Evolutionary conservation across 2,329 filamentous ascomycete species (phyloP), one percentile per base, ranked within the genome.

Genomic region (Massarina eburnea): DNA sequence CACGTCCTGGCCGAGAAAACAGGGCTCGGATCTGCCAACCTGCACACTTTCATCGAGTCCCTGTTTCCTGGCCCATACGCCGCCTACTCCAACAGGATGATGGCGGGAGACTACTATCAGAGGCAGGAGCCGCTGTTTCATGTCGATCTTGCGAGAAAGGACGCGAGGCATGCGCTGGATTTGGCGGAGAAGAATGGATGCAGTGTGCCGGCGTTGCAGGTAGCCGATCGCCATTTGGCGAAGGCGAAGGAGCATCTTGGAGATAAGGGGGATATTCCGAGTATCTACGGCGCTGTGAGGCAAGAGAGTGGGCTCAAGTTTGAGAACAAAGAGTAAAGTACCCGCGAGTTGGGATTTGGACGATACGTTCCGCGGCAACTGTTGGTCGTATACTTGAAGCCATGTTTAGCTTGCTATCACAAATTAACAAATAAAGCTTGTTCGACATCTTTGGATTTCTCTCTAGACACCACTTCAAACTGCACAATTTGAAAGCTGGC

Each of bases 111-210:
- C 58, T 95, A 95, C 64, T 83, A 87, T 69, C 80, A 82, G 70
- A 78, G 86, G 10, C 82, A 88, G 19, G 86, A 85, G 64, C 91
- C 91, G n/a, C 73, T 94, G 8, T 95, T 95, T 67, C 83, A 83
- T 3, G 88, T 92, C 1, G 86, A 94, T 66, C 74, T 95, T 48
- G 91, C 90, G 5, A 76, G 86, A 50, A 96, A 96, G 67, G 91
- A 96, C 73, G 81, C 85, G 1, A 73, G 83, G 1, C 90, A 96
- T 75, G 89, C 88, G 4, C 73, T 83, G 64, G 75, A 73, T 43
- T 61, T 96, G 47, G 91, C 88, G 0, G 73, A 81, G 49, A 72
- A 72, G 19, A 77, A 76, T 5, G 89, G 88, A 0, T 76, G 80
- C 34, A 78, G 76, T 47, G 69, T 95, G 70, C 79, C 75, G 48